Evolutionary conservation across 2,329 filamentous ascomycete species (phyloP), one percentile per base, ranked within the genome.

Genomic region (Fusarium pseudoanthophilum): DNA sequence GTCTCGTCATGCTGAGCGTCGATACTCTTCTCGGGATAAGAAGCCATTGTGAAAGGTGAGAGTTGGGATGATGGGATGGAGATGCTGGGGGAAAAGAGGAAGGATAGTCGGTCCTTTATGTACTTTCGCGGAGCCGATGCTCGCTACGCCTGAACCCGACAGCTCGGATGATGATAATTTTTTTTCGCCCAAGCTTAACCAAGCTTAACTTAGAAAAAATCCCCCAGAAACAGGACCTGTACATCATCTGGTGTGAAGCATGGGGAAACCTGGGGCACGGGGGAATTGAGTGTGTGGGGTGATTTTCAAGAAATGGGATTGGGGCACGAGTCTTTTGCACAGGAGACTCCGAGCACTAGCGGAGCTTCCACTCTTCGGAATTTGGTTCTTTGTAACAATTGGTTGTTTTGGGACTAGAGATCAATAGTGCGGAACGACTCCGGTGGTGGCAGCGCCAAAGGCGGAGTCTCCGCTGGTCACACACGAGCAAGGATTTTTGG

Each of bases 1-100:
- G 64, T 57, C 53, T 78, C 76, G n/a, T 79, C 73, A 60, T 80
- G 78, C 14, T 77, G 69, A 30, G 78, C 49, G 30, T 74, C 73
- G 13, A 69, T 46, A 5, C 67, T 64, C 60, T 79, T 78, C 26
- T 78, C 72, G 4, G 56, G 59, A 43, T 58, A 36, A 26, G 65
- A 28, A 48, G 79, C 70, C 80, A 81, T 81, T 42, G 30, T 66
- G 49, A n/a, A 11, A 11, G 37, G 13, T 39, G 37, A 39, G 37
- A 21, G 20, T 39, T 18, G 6, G 7, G 7, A 18, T 28, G 14
- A 34, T 24, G 16, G 11, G 34, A 52, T 49, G 9, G 21, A 24
- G 37, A 32, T 52, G 28, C 1, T 51, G 28, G 4, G 4, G 7
- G 11, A 34, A 52, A 21, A 2, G 24, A 2, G 24, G 21, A 34